Conservation (phyloP, 257 asterid genomes). For the Solanum tarapatanum region DNA sequence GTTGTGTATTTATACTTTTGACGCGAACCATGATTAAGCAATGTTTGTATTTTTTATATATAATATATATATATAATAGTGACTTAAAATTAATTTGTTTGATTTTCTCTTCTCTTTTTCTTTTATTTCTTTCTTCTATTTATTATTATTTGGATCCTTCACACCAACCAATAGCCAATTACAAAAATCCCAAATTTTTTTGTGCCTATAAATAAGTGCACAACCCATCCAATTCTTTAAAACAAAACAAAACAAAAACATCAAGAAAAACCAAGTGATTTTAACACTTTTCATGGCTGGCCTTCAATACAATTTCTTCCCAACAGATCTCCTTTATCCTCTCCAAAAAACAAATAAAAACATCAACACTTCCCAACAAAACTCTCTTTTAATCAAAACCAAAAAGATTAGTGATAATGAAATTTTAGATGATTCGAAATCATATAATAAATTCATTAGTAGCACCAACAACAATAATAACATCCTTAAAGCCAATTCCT, state of each 20-base stretch:
- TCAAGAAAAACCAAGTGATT: not conserved
- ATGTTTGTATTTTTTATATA: not conserved
- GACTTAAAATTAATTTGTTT: not conserved
- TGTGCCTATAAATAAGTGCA: not conserved
- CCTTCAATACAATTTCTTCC: slow-evolving; percentile 12
- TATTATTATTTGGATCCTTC: not conserved
- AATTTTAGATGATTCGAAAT: not conserved
- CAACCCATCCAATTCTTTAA: not conserved
- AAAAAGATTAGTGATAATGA: not conserved
- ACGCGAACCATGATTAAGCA: not conserved
- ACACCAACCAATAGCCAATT: not conserved
- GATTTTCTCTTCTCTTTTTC: not conserved
- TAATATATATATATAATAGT: no score
- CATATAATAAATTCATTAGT: not conserved
- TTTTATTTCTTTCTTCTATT: not conserved
- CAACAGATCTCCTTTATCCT: slow-evolving; percentile 4
- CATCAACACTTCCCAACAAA: not conserved
- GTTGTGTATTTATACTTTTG: not conserved
- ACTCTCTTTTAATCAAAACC: not conserved
- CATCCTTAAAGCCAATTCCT: not conserved
- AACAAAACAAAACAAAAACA: not conserved
- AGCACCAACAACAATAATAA: not conserved
- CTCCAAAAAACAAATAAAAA: not conserved
- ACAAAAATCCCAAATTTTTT: not conserved
- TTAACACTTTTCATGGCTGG: not conserved